Conservation (phyloP, 345 rosid species). For the Toxicodendron radicans region DNA sequence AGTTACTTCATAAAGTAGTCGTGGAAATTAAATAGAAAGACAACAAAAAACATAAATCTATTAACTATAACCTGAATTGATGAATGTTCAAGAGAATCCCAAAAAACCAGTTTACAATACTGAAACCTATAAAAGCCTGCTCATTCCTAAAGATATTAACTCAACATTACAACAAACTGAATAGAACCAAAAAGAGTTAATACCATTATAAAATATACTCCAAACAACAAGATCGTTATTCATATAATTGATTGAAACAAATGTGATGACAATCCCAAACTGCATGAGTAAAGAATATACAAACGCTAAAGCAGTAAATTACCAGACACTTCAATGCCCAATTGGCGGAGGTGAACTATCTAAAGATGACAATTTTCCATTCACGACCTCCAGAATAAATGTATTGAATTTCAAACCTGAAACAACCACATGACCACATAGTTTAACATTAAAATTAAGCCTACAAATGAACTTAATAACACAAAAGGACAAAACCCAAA, state of each 20-base stretch:
- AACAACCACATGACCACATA: background rate
- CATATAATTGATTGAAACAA: constrained; percentile 1
- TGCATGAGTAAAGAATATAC: background rate
- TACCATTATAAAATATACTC: background rate
- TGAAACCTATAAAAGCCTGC: background rate
- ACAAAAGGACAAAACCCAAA: background rate
- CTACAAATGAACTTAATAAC: background rate
- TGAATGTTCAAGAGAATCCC: too few species aligned
- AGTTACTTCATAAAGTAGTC: background rate
- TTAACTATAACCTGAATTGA: too few species aligned
- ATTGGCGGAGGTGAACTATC: constrained; percentile 1
- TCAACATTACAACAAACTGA: background rate
- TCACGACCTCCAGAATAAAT: constrained; percentile 7
- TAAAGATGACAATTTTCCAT: constrained; percentile 7
- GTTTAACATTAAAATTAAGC: constrained; percentile 6
- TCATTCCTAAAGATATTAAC: background rate
- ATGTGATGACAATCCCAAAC: constrained; percentile 1
- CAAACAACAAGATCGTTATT: constrained; percentile 4
- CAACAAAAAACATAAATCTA: too few species aligned
- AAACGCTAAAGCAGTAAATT: constrained; percentile 13
- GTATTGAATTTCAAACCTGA: constrained; percentile 19
- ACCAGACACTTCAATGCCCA: constrained; percentile 16
- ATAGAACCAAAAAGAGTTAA: background rate
- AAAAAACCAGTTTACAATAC: background rate
- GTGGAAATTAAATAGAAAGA: background rate